These are phyloP conservation scores for Coemansia sp. DNA, from an alignment of 192 early-diverging fungal species.

Conservation along the genomic window DNA sequence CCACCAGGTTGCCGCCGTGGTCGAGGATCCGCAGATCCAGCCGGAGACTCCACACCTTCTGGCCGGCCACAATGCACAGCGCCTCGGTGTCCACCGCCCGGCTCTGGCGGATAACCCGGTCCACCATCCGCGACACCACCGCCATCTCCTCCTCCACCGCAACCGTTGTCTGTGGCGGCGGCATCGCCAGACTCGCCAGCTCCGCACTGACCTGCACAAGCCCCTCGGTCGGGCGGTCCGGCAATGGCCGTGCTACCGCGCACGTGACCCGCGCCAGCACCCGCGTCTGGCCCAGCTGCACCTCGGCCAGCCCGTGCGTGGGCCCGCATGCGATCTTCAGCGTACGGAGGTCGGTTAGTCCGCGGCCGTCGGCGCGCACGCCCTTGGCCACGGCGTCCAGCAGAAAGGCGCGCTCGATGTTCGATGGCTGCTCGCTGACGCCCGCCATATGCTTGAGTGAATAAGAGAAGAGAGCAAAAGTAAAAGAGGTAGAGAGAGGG, in stretches of 20 bases:
- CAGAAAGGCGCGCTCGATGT: conserved; percentile 77
- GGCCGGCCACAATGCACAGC: conserved; percentile 92
- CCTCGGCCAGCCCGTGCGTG: conserved; percentile 71
- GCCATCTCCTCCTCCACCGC: conserved; percentile 76
- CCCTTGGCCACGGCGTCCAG: conserved; percentile 68
- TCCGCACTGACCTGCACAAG: conserved; percentile 83
- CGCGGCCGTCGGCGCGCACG: conserved; percentile 76
- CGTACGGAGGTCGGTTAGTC: conserved; percentile 71
- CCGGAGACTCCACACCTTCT: conserved; percentile 93
- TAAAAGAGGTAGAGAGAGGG: no score
- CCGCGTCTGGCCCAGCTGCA: conserved; percentile 81
- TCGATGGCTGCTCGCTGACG: conserved; percentile 59
- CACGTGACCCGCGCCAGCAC: conserved; percentile 71
- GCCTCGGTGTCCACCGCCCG: conserved; percentile 95
- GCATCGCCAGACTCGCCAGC: conserved; percentile 83
- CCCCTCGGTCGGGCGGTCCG: conserved; percentile 86
- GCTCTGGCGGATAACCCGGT: conserved; percentile 80
- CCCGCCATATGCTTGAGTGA: no score
- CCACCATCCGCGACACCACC: conserved; percentile 81
- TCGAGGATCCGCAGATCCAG: conserved; percentile 92
- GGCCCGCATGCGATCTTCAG: conserved; percentile 68
- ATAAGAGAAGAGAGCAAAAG: no score
- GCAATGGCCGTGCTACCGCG: conserved; percentile 67
- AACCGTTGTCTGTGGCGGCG: conserved; percentile 63
- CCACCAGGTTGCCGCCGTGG: conserved; percentile 91